Base-by-base conservation (phyloP, 805 yeast genomes). In the Yamadazyma scolyti region DNA sequence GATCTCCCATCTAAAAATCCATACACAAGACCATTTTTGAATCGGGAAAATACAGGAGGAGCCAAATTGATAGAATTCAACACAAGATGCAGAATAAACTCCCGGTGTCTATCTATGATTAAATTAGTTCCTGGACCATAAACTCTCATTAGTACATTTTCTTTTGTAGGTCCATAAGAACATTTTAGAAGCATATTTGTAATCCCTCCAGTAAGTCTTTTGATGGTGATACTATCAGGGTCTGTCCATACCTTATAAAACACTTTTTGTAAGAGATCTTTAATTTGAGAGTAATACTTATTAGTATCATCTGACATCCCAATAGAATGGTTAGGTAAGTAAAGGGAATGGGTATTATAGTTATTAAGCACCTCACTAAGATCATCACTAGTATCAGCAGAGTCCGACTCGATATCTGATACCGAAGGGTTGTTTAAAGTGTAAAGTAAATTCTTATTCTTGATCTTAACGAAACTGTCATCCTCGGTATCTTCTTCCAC, bases 91-190 rank as follows among this genome's bases (percentile, higher is more conserved):
- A 83, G 79, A 12, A 80, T 79, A 47, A 77, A 79, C 50, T 82
- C 93, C 21, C 88, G 61, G 42, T 79, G 79, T 40, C 93, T 62
- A 53, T 83, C 88, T 20, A 82, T 82, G 30, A 82, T 81, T 21
- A 77, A 58, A 33, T 69, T 72, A 1, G 93, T 82, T 9, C 88
- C 88, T 34, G 74, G 71, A 6, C 93, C 93, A 43, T 83, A 82
- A 0, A 83, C 79, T 36, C 93, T 62, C 33, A 82, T 77, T 11
- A 82, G 64, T 0, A 73, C 77, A 5, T 54, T 57, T 33, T 68
- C 71, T 8, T 45, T 30, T 8, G 38, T 40, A 7, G 48, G 36
- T 3, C 42, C 26, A 38, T 61, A 64, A 7, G 56, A 54, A 44
- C 79, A 73, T 16, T 69, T 60, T 20, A 77, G 47, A 28, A 77